phyloP scores from a whole-genome alignment of 441 rosid genomes.

The Adansonia grandidieri region DNA sequence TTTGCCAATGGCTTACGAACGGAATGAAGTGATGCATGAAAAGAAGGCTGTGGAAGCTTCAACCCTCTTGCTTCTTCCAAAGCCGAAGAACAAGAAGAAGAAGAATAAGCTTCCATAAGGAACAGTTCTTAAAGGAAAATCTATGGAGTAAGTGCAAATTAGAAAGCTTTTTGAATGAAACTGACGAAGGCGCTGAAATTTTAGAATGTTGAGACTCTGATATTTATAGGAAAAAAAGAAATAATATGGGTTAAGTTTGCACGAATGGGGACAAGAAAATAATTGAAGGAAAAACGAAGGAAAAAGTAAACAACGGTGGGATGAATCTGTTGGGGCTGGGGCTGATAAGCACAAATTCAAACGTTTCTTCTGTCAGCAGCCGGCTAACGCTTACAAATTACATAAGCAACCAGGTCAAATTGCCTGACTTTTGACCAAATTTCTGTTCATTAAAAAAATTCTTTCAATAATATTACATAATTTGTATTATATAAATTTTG shows the following conservation, averaged over 20 bases:
- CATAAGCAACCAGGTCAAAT: slow-evolving; percentile 2
- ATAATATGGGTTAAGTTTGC: too few relatives aligned
- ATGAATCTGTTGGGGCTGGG: neutral
- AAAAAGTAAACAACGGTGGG: neutral
- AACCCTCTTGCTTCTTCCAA: neutral
- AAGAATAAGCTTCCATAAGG: slow-evolving; percentile 38
- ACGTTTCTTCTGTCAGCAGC: neutral
- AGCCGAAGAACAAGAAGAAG: slow-evolving; percentile 35
- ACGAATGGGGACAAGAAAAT: slow-evolving; percentile 9
- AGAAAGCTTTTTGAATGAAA: neutral
- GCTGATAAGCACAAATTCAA: slow-evolving; percentile 8
- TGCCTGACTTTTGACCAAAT: slow-evolving; percentile 14
- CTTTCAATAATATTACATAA: neutral
- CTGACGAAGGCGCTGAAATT: neutral
- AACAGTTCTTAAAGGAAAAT: neutral
- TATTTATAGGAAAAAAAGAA: slow-evolving; percentile 1
- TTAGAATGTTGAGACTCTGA: neutral
- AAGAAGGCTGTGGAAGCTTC: slow-evolving; percentile 30
- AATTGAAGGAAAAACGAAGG: neutral
- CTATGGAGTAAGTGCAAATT: neutral
- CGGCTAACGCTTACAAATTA: neutral
- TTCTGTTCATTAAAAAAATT: neutral
- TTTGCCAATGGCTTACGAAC: slow-evolving; percentile 52
- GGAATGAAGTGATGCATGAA: slow-evolving; percentile 51
- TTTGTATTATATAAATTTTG: too few relatives aligned